phyloP scores from a whole-genome alignment of 1,284 basidiomycete genomes.

The Cryptococcus floricola region DNA sequence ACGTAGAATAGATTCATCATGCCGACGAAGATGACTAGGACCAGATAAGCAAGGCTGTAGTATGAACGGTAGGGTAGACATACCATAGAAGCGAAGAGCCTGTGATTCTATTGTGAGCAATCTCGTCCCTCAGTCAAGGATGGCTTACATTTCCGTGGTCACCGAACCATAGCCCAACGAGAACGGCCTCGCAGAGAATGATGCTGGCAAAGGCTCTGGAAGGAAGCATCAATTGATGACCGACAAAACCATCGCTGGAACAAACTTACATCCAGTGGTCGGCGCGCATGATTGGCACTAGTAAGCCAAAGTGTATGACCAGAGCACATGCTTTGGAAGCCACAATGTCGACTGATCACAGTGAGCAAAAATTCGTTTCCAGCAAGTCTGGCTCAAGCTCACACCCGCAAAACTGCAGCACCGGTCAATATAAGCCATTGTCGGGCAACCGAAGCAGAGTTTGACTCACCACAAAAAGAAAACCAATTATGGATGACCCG shows the following conservation, averaged over 20 bases:
- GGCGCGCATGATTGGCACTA: conserved; percentile 42
- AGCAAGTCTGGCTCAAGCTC: conserved; percentile 1
- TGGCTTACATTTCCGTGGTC: conserved; percentile 45
- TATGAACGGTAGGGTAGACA: not conserved
- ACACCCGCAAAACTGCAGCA: conserved; percentile 32
- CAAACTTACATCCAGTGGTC: conserved; percentile 40
- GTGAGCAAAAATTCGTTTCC: not conserved
- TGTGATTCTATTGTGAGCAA: conserved; percentile 10
- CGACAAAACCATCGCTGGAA: not conserved
- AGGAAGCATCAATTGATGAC: not conserved
- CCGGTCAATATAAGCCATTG: not conserved
- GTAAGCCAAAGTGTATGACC: conserved; percentile 44
- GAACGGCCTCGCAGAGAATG: conserved; percentile 38
- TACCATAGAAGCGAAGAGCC: conserved; percentile 47
- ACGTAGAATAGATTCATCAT: conserved; percentile 48
- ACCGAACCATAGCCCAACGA: conserved; percentile 49
- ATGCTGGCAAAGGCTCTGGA: conserved; percentile 44
- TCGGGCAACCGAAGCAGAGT: not conserved
- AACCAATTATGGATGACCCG: conserved; percentile 41
- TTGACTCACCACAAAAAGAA: conserved; percentile 44
- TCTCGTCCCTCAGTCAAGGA: not conserved
- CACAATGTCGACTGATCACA: conserved; percentile 38
- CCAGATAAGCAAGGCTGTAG: conserved; percentile 7
- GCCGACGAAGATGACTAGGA: conserved; percentile 32
- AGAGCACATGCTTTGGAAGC: conserved; percentile 47